Evolutionary conservation across 2,329 filamentous ascomycete species (phyloP), one percentile per base, ranked within the genome.

Genomic region (Dothideomycetes sp.): DNA sequence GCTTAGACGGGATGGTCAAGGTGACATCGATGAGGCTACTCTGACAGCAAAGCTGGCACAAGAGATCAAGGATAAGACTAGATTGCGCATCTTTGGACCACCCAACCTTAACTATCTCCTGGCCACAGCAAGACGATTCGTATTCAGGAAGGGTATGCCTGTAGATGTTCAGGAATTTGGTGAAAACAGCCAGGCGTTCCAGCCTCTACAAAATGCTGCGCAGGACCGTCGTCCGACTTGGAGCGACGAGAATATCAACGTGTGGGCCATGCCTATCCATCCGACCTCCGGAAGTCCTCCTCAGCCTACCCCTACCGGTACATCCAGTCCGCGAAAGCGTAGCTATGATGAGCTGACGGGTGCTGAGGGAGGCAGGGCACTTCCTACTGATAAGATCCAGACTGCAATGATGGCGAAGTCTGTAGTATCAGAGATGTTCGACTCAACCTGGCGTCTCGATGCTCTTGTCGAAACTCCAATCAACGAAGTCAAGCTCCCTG

Each of bases 91-190:
- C 10, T 83, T 93, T 55, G 88, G 84, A 3, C 78, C 81, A 4
- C 77, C 77, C 37, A 96, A 96, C 55, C 61, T 96, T 40, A 74
- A 78, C 34, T 81, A 95, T 54, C 71, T 77, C 4, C 61, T 98
- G 41, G 88, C 86, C n/a, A 84, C 87, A 0, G 80, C 82, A 12
- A 75, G 91, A 34, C 69, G 79, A 22, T 94, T 94, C 59, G 77
- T 96, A 36, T 89, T 95, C 52, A 75, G 91, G 29, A 87, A 84
- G 50, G 81, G 84, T 1, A 72, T 94, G 55, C 81, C 81, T 0
- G 62, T 95, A n/a, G 66, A 64, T 22, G 70, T 81, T 2, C 69
- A 76, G 46, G 91, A 98, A 59, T 73, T 84, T 36, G 62, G 66
- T 31, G 38, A 40, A 10, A 46, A 52, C n/a, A 43, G 44, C 10